Evolutionary conservation across 2,329 filamentous ascomycete genomes (phyloP).

Genomic region (Botrytis tulipae): DNA sequence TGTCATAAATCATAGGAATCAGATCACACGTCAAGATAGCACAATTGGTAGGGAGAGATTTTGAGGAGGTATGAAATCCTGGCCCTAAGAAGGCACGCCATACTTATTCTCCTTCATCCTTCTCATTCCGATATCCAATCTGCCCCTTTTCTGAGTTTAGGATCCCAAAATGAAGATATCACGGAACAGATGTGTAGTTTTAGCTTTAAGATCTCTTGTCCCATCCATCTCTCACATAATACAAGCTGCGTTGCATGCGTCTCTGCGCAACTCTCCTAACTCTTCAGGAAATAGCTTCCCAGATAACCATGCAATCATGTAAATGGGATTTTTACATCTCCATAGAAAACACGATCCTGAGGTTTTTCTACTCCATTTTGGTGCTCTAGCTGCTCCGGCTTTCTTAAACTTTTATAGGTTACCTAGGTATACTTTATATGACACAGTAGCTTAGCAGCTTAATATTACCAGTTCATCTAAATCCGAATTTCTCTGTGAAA

Average conservation of each 20-base stretch:
- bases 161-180: not conserved
- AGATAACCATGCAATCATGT: not conserved
- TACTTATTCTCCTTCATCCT: not conserved
- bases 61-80: not conserved
- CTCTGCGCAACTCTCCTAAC: not conserved
- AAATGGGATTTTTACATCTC: fast-evolving
- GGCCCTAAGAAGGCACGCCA: not conserved
- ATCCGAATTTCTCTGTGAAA: not conserved
- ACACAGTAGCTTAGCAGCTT: not conserved
- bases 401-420: not conserved
- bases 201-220: not conserved
- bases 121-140: not conserved
- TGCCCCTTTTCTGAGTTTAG: not conserved
- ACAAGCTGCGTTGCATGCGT: not conserved
- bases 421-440: not conserved
- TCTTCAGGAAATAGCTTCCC: not conserved
- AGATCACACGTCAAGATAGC: not conserved
- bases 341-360: fast-evolving
- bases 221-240: not conserved
- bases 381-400: not conserved
- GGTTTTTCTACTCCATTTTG: not conserved
- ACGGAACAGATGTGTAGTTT: not conserved
- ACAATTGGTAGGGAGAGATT: not conserved
- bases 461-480: not conserved
- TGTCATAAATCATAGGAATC: not conserved